These are phyloP conservation scores for Xylogone sp. DNA, from an alignment of 2,329 filamentous ascomycete species.

Conservation along the genomic window DNA sequence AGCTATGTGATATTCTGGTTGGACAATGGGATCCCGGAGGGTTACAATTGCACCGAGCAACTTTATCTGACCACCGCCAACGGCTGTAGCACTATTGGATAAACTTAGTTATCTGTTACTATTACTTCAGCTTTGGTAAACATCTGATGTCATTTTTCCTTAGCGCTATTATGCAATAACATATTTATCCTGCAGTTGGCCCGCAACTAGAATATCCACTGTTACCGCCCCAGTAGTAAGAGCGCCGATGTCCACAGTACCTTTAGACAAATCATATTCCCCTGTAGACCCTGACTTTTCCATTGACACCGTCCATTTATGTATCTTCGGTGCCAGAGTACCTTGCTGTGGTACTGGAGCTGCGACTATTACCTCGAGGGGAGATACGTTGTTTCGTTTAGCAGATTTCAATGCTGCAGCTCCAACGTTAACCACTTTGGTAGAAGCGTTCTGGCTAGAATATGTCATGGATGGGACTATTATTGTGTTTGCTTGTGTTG, in stretches of 20 bases:
- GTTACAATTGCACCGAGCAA: neutral
- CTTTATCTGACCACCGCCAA: neutral
- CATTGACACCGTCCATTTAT: slow-evolving; percentile 6
- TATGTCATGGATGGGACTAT: slow-evolving; percentile 11
- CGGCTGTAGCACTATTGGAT: neutral
- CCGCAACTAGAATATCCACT: slow-evolving; percentile 3
- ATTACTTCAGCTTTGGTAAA: too few species aligned
- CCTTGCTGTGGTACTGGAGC: slow-evolving; percentile 13
- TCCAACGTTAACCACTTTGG: slow-evolving; percentile 9
- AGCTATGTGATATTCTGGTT: neutral
- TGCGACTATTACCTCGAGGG: slow-evolving; percentile 7
- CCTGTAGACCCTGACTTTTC: slow-evolving; percentile 1
- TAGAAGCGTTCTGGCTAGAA: neutral
- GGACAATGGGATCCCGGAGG: neutral
- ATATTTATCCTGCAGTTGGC: neutral
- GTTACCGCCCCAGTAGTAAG: slow-evolving; percentile 8
- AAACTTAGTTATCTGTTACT: too few species aligned
- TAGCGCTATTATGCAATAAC: neutral
- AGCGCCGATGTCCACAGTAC: slow-evolving; percentile 9
- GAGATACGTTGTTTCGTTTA: neutral
- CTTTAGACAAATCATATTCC: slow-evolving; percentile 12
- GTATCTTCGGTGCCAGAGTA: slow-evolving; percentile 10
- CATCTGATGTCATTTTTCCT: too few species aligned
- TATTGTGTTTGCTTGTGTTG: slow-evolving; percentile 8
- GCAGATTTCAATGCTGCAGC: slow-evolving; percentile 2